phyloP scores from a whole-genome alignment of 441 rosid genomes.

The Metrosideros polymorpha region DNA sequence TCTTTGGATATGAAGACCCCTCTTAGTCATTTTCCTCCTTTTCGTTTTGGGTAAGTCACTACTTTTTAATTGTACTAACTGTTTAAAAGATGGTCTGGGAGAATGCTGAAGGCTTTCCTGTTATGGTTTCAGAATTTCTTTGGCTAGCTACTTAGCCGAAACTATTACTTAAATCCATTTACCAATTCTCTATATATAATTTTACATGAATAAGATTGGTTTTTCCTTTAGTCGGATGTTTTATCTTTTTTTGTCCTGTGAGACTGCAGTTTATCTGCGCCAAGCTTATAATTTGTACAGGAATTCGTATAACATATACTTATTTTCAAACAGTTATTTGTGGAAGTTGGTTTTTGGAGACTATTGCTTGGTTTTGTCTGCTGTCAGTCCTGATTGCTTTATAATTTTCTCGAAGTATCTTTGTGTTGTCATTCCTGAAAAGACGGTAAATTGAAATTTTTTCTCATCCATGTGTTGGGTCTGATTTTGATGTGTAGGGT shows the following conservation, averaged over 20 bases:
- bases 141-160: background rate
- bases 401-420: background rate
- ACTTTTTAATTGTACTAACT: background rate
- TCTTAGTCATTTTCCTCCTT: slow-evolving; percentile 92
- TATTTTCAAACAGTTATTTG: background rate
- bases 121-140: background rate
- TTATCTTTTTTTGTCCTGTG: background rate
- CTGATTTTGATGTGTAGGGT: slow-evolving; percentile 29
- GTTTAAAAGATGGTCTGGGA: background rate
- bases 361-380: background rate
- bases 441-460: background rate
- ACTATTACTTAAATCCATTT: background rate
- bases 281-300: background rate
- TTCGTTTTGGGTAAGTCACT: slow-evolving; percentile 82
- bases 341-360: background rate
- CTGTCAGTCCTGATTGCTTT: background rate
- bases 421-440: background rate
- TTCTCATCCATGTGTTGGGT: background rate
- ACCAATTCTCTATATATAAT: background rate
- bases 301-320: background rate
- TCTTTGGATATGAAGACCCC: slow-evolving; percentile 91
- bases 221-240: background rate
- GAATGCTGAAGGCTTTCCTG: background rate
- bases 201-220: background rate
- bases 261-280: background rate